Evolutionary conservation across 2,329 filamentous ascomycete species (phyloP).

Genomic region (Fusarium denticulatum): DNA sequence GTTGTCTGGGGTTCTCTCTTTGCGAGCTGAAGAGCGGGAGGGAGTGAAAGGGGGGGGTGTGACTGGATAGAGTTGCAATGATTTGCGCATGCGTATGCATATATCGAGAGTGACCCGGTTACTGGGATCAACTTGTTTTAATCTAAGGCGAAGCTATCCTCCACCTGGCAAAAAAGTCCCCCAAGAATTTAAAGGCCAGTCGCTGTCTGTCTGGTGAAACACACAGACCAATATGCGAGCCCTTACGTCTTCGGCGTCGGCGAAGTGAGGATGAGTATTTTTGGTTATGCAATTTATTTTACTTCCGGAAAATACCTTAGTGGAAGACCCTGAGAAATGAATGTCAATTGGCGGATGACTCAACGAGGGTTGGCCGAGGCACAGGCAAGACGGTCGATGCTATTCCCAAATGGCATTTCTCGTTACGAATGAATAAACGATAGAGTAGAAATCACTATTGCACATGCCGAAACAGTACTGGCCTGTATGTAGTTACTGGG

Average conservation of each 20-base stretch:
- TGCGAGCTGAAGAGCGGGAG: slow-evolving; percentile 37
- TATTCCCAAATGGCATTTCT: background rate
- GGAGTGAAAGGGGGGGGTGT: slow-evolving; percentile 13
- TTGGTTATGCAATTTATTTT: background rate
- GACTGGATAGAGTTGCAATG: background rate
- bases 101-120: slow-evolving; percentile 25
- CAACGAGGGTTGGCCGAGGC: slow-evolving; percentile 9
- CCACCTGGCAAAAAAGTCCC: slow-evolving; percentile 7
- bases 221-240: slow-evolving; percentile 43
- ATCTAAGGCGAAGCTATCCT: slow-evolving; percentile 26
- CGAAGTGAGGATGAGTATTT: slow-evolving; percentile 36
- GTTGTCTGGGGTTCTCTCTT: slow-evolving; percentile 21
- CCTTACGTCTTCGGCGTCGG: slow-evolving; percentile 40
- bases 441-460: background rate
- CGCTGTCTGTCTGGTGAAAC: slow-evolving; percentile 22
- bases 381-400: slow-evolving; percentile 6
- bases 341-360: background rate
- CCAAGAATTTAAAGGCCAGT: background rate
- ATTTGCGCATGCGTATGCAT: slow-evolving; percentile 24
- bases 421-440: background rate
- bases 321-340: slow-evolving; percentile 13
- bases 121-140: slow-evolving; percentile 12
- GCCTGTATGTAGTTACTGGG: background rate
- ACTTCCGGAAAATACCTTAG: background rate
- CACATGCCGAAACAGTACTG: background rate